These are phyloP conservation scores for Diaporthe destruens DNA, from an alignment of 2,329 filamentous ascomycete species.

Conservation along the genomic window DNA sequence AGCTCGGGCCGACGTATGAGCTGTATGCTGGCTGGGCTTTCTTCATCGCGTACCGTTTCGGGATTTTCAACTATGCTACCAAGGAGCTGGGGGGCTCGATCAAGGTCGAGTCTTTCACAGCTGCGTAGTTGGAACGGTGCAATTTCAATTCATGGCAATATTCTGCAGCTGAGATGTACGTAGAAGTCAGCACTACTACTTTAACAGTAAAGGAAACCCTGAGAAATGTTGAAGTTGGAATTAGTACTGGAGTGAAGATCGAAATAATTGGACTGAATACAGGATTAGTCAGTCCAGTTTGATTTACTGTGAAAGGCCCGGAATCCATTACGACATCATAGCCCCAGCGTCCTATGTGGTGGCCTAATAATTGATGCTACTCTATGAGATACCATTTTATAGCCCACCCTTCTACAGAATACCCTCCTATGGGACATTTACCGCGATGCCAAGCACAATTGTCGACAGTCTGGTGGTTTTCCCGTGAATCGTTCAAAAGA, in stretches of 20 bases:
- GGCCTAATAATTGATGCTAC: too few relatives aligned
- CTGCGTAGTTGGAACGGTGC: neutral
- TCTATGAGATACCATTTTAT: too few relatives aligned
- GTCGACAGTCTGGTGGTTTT: too few relatives aligned
- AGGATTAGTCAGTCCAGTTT: neutral
- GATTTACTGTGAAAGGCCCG: too few relatives aligned
- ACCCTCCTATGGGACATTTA: too few relatives aligned
- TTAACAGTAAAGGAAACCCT: neutral
- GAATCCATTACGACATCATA: too few relatives aligned
- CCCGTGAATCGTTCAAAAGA: too few relatives aligned
- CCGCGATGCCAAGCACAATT: too few relatives aligned
- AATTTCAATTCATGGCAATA: neutral
- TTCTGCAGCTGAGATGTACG: neutral
- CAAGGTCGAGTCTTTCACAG: constrained; percentile 19
- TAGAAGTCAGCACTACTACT: neutral
- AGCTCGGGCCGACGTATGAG: constrained; percentile 50
- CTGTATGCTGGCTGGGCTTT: constrained; percentile 59
- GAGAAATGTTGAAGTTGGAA: neutral
- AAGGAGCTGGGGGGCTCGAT: constrained; percentile 54
- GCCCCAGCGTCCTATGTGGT: too few relatives aligned
- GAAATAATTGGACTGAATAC: neutral
- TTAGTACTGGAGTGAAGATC: neutral
- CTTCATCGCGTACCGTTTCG: constrained; percentile 63
- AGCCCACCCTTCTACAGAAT: too few relatives aligned
- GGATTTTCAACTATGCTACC: constrained; percentile 64